Base-by-base conservation (phyloP, 2,329 filamentous ascomycete species). In the Fusarium paranaense region DNA sequence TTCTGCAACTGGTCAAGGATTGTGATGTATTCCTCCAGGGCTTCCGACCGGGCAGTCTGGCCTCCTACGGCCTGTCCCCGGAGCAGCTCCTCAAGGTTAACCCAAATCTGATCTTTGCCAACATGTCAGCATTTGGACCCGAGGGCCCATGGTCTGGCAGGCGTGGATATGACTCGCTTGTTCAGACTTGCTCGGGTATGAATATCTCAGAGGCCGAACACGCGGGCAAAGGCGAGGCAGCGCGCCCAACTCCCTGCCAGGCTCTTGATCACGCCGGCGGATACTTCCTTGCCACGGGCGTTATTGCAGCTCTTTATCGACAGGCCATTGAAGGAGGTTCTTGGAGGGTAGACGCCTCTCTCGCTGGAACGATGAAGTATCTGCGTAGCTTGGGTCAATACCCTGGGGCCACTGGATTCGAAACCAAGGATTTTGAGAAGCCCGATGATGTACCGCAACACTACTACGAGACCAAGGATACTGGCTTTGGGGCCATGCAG, bases 21-120 rank as follows among this genome's bases (percentile, higher is more conserved):
- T 90, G 88, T 6, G 91, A 93, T 79, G 88, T 94, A 1, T 83
- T 94, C 22, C 83, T 83, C 14, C 90, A 93, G 77, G 91, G 91
- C 4, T 93, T 92, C 78, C 87, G 92, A 1, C 91, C 91, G 0
- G 90, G 90, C 3, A 78, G 73, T 16, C 81, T 89, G 0, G 85
- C 84, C 0, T 76, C 80, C 0, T 80, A 85, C 22, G 87, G 87
- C 0, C 74, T 81, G 6, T 81, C 80, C 0, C 74, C 80, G 0
- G 80, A 82, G 8, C 80, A 83, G 0, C 76, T 90, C 0, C 72
- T 78, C 2, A 71, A 76, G 25, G 57, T 82, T 5, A 87, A 86
- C 27, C 83, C 86, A 0, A 81, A 80, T 2, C 81, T 90, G 14
- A 82, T 90, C 30, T 80, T 84, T 7, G 88, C 87, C 3, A 89